phyloP scores from a whole-genome alignment of 2,329 filamentous ascomycete species.

The Penicillium sp. region DNA sequence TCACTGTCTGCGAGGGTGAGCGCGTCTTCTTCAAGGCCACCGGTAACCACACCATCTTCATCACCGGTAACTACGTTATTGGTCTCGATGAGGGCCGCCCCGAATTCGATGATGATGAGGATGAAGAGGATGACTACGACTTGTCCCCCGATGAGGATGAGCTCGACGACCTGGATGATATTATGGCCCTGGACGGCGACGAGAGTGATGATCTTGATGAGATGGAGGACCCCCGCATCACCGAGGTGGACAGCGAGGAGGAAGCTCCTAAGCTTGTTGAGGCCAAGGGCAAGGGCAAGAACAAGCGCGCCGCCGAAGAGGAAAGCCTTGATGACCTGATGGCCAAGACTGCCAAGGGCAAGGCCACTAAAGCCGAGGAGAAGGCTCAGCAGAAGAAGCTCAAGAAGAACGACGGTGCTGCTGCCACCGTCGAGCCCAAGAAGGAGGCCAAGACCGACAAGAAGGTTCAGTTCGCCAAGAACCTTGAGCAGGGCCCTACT shows the following conservation, averaged over 20 bases:
- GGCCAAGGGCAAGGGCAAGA: constrained; percentile 69
- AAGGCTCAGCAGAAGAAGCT: constrained; percentile 98
- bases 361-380: constrained; percentile 56
- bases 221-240: constrained; percentile 78
- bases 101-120: constrained; percentile 58
- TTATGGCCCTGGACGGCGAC: constrained; percentile 56
- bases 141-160: constrained; percentile 79
- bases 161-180: constrained; percentile 63
- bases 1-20: constrained; percentile 87
- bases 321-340: constrained; percentile 82
- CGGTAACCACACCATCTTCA: constrained; percentile 86
- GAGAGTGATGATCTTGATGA: constrained; percentile 79
- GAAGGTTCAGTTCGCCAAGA: constrained; percentile 99
- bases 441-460: constrained; percentile 71
- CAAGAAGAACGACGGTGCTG: constrained; percentile 98
- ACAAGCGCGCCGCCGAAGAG: constrained; percentile 85
- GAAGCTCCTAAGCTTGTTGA: constrained; percentile 58
- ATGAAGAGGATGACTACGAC: constrained; percentile 75
- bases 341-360: constrained; percentile 67
- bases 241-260: constrained; percentile 80
- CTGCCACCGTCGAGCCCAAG: constrained; percentile 65
- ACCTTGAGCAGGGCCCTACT: constrained; percentile 95
- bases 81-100: constrained; percentile 60
- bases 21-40: constrained; percentile 88
- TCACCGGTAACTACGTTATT: constrained; percentile 95